Base-by-base conservation (phyloP, 305 asterid genomes). In the Fraxinus nigra region DNA sequence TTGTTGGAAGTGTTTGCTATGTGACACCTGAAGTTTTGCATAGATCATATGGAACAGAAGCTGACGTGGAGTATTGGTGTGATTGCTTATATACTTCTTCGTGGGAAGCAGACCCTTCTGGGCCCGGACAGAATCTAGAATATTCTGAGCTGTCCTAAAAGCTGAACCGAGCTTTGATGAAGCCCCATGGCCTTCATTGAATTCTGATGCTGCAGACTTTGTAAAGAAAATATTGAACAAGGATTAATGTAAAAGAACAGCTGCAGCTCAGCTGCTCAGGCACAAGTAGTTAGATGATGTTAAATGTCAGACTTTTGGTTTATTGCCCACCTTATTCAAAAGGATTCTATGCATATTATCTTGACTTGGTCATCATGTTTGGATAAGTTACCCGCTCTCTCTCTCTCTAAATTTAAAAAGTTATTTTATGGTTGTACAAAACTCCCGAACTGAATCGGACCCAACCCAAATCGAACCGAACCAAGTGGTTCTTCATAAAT, bases 61-160 rank as follows among this genome's bases (percentile, higher is more conserved):
- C 97, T 4, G 99, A 95, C 88, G 98, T 95, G 98, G 99, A 95
- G 99, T 80, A 86, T 95, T 37, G 98, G 98, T 76, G 99, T 95
- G 51, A 95, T 95, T 83, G 97, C 97, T 78, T 95, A 95, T 84
- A 92, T 94, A 88, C 95, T 95, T 88, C 93, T 93, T 22, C 92
- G 98, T 79, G 99, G 99, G 37, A 86, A 95, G 99, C 86, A 84
- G 98, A 75, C 99, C 99, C 0, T 95, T 95, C 82, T 95, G 98
- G 99, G 91, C 99, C 0, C 91, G 97, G 84, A 90, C 97, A n/a
- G 98, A 93, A 86, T 95, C 98, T 2, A 98, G 98, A 86, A 95
- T 93, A 81, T 95, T 95, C 86, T 84, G 95, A 61, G 95, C 97
- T 9, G 94, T 95, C 79, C 92, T 93, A 11, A 95, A 94, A 82